A percentile compares a stretch with the other conserved stretches of the same genome.
Evolutionary conservation across 331 rosid species (phyloP).

Genomic region (Acacia pycnantha): DNA sequence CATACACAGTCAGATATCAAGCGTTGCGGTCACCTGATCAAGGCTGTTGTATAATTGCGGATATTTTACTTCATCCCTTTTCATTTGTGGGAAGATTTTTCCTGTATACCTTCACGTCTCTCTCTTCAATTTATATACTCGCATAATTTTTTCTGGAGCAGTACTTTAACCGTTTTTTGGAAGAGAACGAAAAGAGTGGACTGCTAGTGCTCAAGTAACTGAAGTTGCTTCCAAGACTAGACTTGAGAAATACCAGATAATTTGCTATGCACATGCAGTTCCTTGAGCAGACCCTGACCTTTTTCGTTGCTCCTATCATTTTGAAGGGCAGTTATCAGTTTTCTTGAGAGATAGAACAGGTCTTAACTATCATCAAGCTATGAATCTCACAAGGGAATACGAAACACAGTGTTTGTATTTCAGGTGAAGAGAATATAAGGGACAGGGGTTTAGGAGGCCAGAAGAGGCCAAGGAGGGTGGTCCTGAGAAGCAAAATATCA

Average conservation of each 20-base stretch:
- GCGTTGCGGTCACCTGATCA: neutral
- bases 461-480: neutral
- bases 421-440: neutral
- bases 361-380: neutral
- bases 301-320: neutral
- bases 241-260: neutral
- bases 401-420: neutral
- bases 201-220: neutral
- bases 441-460: neutral
- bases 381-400: neutral
- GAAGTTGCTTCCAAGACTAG: neutral
- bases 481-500: conserved; percentile 25
- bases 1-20: neutral
- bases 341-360: neutral
- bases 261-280: neutral
- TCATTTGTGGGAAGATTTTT: neutral
- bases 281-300: neutral
- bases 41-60: neutral
- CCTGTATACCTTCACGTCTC: neutral
- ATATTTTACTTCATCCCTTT: neutral
- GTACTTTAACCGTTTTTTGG: neutral
- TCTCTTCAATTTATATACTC: neutral
- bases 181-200: neutral
- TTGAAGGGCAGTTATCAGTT: neutral
- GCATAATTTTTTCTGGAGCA: neutral